Percentiles rank a stretch among this genome's conserved stretches.
These are phyloP conservation scores for Fusarium virguliforme DNA, from an alignment of 2,329 filamentous ascomycete species.

Conservation along the genomic window DNA sequence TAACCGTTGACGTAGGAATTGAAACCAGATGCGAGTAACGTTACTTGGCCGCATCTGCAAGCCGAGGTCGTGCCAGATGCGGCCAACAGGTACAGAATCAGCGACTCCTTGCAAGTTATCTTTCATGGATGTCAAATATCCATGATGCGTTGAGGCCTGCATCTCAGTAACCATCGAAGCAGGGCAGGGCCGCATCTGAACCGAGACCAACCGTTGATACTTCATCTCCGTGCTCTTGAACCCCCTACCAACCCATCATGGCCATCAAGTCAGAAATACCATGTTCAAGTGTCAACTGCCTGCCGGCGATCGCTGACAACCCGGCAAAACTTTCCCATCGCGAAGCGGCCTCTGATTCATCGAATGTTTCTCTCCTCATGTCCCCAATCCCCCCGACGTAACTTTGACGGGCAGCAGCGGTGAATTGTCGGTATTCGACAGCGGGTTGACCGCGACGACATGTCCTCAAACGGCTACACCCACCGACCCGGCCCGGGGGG, in stretches of 20 bases:
- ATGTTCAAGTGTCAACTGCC: not conserved
- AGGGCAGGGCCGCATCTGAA: not conserved
- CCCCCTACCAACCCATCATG: not conserved
- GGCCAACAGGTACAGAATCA: not conserved
- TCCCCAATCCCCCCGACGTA: conserved; percentile 10
- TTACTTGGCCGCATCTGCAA: conserved; percentile 4
- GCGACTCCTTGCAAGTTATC: not conserved
- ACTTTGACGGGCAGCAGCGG: conserved; percentile 23
- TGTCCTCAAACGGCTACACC: conserved; percentile 26
- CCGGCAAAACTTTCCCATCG: conserved; percentile 5
- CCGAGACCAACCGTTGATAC: not conserved
- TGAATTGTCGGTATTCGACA: conserved; percentile 14
- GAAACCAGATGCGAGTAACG: conserved; percentile 7
- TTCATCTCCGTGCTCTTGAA: not conserved
- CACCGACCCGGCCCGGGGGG: conserved; percentile 2
- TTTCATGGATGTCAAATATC: not conserved
- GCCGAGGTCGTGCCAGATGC: conserved; percentile 2
- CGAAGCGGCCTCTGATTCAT: conserved; percentile 9
- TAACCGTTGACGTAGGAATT: not conserved
- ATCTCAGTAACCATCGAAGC: not conserved
- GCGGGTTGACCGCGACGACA: conserved; percentile 22
- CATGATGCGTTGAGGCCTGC: not conserved
- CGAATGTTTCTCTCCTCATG: conserved; percentile 23
- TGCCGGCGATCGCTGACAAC: not conserved
- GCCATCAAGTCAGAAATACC: not conserved